phyloP scores from a whole-genome alignment of 2,329 filamentous ascomycete species.

The Sodiomyces alkalinus region DNA sequence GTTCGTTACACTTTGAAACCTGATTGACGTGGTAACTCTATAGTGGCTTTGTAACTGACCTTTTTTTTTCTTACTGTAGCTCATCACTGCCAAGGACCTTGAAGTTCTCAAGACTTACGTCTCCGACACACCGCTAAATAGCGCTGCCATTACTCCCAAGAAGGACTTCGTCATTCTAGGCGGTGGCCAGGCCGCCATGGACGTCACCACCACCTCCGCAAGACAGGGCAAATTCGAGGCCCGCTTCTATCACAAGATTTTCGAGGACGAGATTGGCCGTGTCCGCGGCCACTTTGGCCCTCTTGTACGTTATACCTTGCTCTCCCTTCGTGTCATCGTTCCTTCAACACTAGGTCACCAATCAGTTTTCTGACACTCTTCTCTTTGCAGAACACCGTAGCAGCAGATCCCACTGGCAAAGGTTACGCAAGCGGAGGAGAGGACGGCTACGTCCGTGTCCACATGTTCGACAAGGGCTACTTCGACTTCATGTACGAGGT shows the following conservation, averaged over 20 bases:
- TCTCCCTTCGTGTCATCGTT: not conserved
- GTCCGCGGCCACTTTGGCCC: slow-evolving; percentile 95
- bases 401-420: slow-evolving; percentile 79
- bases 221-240: slow-evolving; percentile 99
- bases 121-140: slow-evolving; percentile 92
- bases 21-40: too few species aligned
- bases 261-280: slow-evolving; percentile 95
- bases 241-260: slow-evolving; percentile 99
- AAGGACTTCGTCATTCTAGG: slow-evolving; percentile 97
- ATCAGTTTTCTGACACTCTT: too few species aligned
- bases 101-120: slow-evolving; percentile 84
- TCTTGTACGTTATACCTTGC: slow-evolving; percentile 26
- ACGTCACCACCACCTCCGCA: slow-evolving; percentile 86
- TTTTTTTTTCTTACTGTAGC: too few species aligned
- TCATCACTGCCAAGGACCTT: slow-evolving; percentile 75
- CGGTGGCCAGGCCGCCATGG: slow-evolving; percentile 96
- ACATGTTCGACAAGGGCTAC: slow-evolving; percentile 97
- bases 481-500: slow-evolving; percentile 99
- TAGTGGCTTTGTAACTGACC: not conserved
- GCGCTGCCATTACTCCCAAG: slow-evolving; percentile 80
- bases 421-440: slow-evolving; percentile 92
- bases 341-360: slow-evolving; percentile 5
- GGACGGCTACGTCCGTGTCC: slow-evolving; percentile 95
- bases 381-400: slow-evolving; percentile 63
- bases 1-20: too few species aligned